phyloP scores from a whole-genome alignment of 306 rosid species.

The Citrullus colocynthis region DNA sequence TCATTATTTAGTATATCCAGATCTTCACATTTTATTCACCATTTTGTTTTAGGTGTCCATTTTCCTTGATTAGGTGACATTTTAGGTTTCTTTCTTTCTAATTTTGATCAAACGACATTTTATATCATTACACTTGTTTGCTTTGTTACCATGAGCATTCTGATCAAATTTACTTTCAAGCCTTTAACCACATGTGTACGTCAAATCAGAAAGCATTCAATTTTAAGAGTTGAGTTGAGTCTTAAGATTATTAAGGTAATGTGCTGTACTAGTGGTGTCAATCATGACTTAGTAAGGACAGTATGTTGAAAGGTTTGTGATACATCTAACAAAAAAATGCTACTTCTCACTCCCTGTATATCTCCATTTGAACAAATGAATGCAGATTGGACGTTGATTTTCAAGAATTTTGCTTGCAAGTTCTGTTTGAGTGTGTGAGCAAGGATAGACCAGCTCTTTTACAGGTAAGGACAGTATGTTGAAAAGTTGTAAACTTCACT shows the following conservation, averaged over 20 bases:
- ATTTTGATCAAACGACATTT: neutral
- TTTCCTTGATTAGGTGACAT: neutral
- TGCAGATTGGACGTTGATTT: conserved; percentile 82
- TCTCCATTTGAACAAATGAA: neutral
- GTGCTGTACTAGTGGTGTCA: too few species aligned
- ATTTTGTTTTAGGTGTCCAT: neutral
- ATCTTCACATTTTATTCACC: neutral
- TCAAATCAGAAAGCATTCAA: neutral
- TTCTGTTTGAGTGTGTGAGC: conserved; percentile 93
- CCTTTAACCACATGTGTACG: neutral
- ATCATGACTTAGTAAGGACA: too few species aligned
- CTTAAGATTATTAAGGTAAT: too few species aligned
- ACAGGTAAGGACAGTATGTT: conserved; percentile 39
- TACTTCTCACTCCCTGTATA: too few species aligned
- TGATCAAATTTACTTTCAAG: neutral
- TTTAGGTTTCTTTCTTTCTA: too few species aligned
- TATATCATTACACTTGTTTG: neutral
- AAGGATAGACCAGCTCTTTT: conserved; percentile 94
- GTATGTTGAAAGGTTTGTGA: too few species aligned
- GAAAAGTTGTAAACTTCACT: neutral
- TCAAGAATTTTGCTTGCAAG: conserved; percentile 99
- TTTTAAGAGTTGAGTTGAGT: neutral
- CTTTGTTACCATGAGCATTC: neutral
- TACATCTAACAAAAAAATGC: too few species aligned
- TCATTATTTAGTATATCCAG: neutral